These are phyloP conservation scores for Fusarium odoratissimum DNA, from an alignment of 2,329 filamentous ascomycete genomes.

Conservation along the genomic window DNA sequence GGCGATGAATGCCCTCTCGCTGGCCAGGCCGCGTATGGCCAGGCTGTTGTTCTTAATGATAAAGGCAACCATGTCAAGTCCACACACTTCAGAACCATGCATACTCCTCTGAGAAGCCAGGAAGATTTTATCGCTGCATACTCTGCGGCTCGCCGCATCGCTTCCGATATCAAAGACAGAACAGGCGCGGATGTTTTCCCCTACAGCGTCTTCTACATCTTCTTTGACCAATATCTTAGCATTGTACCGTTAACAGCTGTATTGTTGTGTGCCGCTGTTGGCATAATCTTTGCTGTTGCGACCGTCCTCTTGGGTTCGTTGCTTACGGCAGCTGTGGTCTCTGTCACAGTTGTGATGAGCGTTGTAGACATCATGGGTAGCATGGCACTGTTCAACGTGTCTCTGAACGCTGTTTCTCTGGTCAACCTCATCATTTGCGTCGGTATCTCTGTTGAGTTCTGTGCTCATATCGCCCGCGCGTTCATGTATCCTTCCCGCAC, in stretches of 20 bases:
- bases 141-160: constrained; percentile 87
- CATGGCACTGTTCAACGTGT: constrained; percentile 90
- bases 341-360: constrained; percentile 90
- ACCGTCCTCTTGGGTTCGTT: constrained; percentile 85
- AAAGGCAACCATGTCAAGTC: constrained; percentile 76
- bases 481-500: constrained; percentile 91
- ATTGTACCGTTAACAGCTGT: constrained; percentile 84
- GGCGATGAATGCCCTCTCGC: constrained; percentile 87
- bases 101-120: constrained; percentile 88
- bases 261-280: constrained; percentile 84
- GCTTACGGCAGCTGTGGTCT: constrained; percentile 83
- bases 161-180: constrained; percentile 75
- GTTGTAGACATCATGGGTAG: constrained; percentile 93
- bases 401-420: constrained; percentile 92
- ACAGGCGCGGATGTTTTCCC: constrained; percentile 90
- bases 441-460: constrained; percentile 96
- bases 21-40: constrained; percentile 86
- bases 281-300: constrained; percentile 85
- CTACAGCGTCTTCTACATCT: constrained; percentile 98
- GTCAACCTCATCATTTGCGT: constrained; percentile 98
- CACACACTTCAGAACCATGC: constrained; percentile 91
- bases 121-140: constrained; percentile 94
- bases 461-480: constrained; percentile 93
- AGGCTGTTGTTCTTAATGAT: constrained; percentile 82
- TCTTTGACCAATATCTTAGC: constrained; percentile 95